Conservation (phyloP, 805 yeast genomes). For the Starmerella gropengiesseri region DNA sequence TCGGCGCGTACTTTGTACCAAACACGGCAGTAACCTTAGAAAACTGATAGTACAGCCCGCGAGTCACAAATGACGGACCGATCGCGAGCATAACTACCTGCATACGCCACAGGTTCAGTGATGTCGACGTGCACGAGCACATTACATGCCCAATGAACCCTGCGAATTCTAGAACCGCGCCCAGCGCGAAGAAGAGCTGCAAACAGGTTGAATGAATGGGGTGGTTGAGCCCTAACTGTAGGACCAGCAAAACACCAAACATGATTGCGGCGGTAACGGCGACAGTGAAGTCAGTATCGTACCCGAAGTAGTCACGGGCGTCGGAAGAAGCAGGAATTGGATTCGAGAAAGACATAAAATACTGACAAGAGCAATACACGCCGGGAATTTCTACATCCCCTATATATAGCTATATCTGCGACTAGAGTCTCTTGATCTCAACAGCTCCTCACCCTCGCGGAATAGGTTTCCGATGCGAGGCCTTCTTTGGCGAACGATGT, state of each 20-base stretch:
- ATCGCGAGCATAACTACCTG: slow-evolving; percentile 61
- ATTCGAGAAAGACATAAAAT: too few relatives aligned
- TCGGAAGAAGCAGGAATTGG: too few relatives aligned
- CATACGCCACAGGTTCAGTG: slow-evolving; percentile 39
- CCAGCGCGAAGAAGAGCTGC: slow-evolving; percentile 44
- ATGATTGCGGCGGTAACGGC: slow-evolving; percentile 47
- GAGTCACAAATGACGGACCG: slow-evolving; percentile 78
- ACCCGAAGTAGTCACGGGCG: too few relatives aligned
- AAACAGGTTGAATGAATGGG: slow-evolving; percentile 55
- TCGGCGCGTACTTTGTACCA: slow-evolving; percentile 42
- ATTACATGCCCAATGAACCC: slow-evolving; percentile 60
- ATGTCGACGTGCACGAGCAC: slow-evolving; percentile 29
- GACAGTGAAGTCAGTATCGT: slow-evolving; percentile 42
- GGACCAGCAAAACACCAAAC: slow-evolving; percentile 38
- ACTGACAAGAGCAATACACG: too few relatives aligned
- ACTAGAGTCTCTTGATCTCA: neutral
- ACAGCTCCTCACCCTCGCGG: neutral
- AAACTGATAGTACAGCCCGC: slow-evolving; percentile 62
- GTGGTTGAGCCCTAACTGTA: slow-evolving; percentile 37
- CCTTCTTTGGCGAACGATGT: too few relatives aligned
- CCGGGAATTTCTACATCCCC: too few relatives aligned
- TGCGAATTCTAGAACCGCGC: slow-evolving; percentile 47
- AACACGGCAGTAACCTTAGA: slow-evolving; percentile 56
- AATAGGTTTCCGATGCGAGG: too few relatives aligned
- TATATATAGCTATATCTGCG: too few relatives aligned